Evolutionary conservation across 345 rosid genomes (phyloP).

Genomic region (Raphanus sativus): DNA sequence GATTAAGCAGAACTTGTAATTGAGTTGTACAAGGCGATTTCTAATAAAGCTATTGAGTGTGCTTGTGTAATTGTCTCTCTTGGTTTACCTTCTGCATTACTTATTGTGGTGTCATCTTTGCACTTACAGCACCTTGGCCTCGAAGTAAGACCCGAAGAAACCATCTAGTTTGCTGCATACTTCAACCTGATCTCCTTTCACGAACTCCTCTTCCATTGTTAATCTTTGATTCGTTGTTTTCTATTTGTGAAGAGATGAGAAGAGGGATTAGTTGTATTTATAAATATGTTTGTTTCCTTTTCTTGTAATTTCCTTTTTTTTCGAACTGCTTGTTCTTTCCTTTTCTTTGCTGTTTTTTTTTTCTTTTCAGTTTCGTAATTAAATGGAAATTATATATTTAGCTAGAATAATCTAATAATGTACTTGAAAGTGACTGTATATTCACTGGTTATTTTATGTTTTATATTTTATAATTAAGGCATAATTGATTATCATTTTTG

Average conservation of each 20-base stretch:
- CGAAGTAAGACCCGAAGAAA: background rate
- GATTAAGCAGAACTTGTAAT: too few species aligned
- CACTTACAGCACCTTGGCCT: background rate
- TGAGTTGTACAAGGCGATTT: too few species aligned
- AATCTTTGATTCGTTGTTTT: background rate
- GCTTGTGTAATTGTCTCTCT: too few species aligned
- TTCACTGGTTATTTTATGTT: background rate
- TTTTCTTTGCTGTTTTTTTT: background rate
- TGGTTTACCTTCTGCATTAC: too few species aligned
- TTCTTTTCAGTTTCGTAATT: background rate
- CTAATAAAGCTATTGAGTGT: too few species aligned
- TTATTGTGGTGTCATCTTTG: too few species aligned
- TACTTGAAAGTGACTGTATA: background rate
- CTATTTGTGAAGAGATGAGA: background rate
- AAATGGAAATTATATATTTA: background rate
- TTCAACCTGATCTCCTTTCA: background rate
- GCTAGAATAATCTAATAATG: too few species aligned
- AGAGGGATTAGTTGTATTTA: background rate
- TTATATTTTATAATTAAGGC: background rate
- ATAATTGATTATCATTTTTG: background rate
- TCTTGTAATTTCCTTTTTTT: background rate
- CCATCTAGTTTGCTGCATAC: background rate
- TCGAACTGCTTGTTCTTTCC: background rate
- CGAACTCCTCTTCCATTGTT: background rate
- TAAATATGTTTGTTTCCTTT: background rate